Evolutionary conservation across 2,329 filamentous ascomycete genomes (phyloP).

Genomic region (Paradendryphiella salina): DNA sequence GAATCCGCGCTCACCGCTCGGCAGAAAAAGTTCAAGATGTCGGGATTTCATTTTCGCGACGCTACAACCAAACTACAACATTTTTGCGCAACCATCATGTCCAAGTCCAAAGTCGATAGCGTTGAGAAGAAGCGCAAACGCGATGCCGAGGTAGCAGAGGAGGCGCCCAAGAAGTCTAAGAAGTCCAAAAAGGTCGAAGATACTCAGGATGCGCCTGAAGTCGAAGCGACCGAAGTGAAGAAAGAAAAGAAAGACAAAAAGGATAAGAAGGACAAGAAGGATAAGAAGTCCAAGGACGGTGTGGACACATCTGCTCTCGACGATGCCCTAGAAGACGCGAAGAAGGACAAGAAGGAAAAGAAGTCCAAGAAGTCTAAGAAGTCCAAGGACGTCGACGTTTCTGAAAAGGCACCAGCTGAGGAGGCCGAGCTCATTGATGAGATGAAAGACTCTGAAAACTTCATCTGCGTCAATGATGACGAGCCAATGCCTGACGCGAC

Average conservation of each 20-base stretch:
- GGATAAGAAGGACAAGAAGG: conserved; percentile 27
- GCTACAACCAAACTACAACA: conserved; percentile 17
- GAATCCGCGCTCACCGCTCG: conserved; percentile 22
- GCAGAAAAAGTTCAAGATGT: conserved; percentile 33
- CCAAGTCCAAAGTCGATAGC: conserved; percentile 30
- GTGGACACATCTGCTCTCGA: conserved; percentile 7
- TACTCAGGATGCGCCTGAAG: conserved; percentile 15
- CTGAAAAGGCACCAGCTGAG: conserved; percentile 10
- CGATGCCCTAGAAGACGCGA: conserved; percentile 14
- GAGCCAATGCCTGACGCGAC: conserved; percentile 27
- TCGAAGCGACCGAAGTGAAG: conserved; percentile 21
- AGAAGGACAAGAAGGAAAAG: conserved; percentile 24
- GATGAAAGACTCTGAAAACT: conserved; percentile 21
- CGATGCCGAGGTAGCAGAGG: conserved; percentile 32
- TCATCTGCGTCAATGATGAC: conserved; percentile 22
- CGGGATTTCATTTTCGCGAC: conserved; percentile 15
- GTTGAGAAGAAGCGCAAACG: conserved; percentile 43
- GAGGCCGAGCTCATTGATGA: conserved; percentile 20
- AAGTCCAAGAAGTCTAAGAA: conserved; percentile 33
- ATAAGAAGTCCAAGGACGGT: conserved; percentile 27
- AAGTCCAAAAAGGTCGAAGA: conserved; percentile 36
- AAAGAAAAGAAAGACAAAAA: conserved; percentile 28
- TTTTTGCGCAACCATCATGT: conserved; percentile 18
- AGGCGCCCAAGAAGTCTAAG: conserved; percentile 37
- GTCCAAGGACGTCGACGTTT: conserved; percentile 18